Evolutionary conservation across 164 flowering plant species (phyloP), one percentile per base, ranked within the genome.

Genomic region (Taxillus chinensis): DNA sequence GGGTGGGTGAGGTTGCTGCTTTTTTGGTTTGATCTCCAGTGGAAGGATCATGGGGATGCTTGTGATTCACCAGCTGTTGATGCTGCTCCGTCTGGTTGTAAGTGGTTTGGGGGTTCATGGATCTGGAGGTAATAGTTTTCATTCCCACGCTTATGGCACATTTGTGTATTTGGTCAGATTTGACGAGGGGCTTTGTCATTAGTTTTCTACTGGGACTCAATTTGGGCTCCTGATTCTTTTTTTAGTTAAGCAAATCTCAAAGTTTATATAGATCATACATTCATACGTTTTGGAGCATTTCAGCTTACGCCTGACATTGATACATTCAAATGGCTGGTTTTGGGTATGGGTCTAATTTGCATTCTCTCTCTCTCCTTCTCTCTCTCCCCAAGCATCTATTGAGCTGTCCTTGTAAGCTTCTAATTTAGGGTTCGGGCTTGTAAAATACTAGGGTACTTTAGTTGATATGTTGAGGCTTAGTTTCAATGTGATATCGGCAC

Each of bases 111-210:
- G 62, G 16, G 64, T 70, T 68, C 76, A 64, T 61, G 80, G 75
- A 78, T 79, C 85, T 78, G 64, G 76, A 79, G 90, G 90, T 85
- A 77, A 68, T 54, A 55, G 17, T 27, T 59, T 71, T 70, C 54
- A 1, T 16, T 57, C 13, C 55, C 45, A 7, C 14, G 39, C 39
- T 40, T 46, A 38, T 39, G 57, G 49, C 62, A 56, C 55, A 60
- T 51, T 56, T 48, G 38, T 7, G 43, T 17, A 4, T 12, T 68
- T 49, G 52, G 42, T 45, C 62, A 3, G 2, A 48, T 27, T 51
- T 16, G 15, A 2, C 51, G 51, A 37, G 39, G 39, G n/a, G 6
- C 59, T 15, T 46, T 0, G 27, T 39, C 15, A 55, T 52, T 9
- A 38, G n/a, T 50, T 56, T 49, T 39, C 0, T 2, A 14, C 5